Conservation (phyloP, 345 rosid genomes). For the Gossypium mustelinum region DNA sequence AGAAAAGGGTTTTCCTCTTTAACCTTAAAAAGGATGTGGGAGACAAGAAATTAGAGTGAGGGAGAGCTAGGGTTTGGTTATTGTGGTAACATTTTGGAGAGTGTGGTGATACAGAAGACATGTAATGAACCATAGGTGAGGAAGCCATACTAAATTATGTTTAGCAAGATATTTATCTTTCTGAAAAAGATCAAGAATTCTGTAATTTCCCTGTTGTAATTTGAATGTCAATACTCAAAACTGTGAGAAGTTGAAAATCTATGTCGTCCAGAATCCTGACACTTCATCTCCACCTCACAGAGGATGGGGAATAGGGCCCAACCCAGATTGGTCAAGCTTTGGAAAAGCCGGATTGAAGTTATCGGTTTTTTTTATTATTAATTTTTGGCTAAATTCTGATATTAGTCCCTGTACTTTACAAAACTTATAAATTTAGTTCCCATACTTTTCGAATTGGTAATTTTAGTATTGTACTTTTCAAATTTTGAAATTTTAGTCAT, state of each 20-base stretch:
- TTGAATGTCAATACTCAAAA: background rate
- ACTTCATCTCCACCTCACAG: background rate
- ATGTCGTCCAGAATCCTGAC: background rate
- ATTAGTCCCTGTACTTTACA: too few relatives aligned
- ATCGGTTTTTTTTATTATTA: too few relatives aligned
- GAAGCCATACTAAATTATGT: conserved; percentile 15
- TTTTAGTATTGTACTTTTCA: too few relatives aligned
- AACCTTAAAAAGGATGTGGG: conserved; percentile 27
- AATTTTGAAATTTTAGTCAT: too few relatives aligned
- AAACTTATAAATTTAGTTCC: too few relatives aligned
- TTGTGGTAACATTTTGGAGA: conserved; percentile 23
- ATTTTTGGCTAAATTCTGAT: too few relatives aligned
- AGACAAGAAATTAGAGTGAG: conserved; percentile 24
- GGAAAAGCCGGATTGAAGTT: too few relatives aligned
- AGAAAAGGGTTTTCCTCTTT: conserved; percentile 22
- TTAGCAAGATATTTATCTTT: background rate
- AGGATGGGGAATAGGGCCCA: background rate
- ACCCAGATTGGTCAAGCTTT: background rate
- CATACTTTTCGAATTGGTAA: too few relatives aligned
- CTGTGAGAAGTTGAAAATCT: background rate
- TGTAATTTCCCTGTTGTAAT: background rate
- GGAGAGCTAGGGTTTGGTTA: conserved; percentile 24
- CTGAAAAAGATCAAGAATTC: background rate
- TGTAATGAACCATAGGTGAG: conserved; percentile 17
- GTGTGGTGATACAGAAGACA: conserved; percentile 20